These are phyloP conservation scores for Barnettozyma vustinii DNA, from an alignment of 805 yeast genomes.

Conservation along the genomic window DNA sequence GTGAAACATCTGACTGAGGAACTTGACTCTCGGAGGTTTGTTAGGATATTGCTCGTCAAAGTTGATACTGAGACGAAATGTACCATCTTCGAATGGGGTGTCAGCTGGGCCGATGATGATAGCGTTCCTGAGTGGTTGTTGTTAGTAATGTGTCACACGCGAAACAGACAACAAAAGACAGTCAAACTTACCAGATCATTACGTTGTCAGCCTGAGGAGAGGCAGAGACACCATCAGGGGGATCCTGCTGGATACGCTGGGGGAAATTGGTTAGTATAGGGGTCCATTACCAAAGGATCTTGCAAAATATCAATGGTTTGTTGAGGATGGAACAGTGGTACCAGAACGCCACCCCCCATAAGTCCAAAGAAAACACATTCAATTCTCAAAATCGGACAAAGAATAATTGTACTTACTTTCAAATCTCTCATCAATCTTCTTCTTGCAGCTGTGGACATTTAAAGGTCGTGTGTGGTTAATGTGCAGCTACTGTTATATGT, in stretches of 20 bases:
- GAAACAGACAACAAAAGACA: not conserved
- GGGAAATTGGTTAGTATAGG: not conserved
- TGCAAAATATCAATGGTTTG: not conserved
- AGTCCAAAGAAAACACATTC: not conserved
- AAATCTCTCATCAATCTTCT: conserved; percentile 98
- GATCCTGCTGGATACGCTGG: conserved; percentile 92
- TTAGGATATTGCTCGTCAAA: conserved; percentile 98
- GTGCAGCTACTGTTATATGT: not conserved
- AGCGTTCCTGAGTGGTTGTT: conserved; percentile 53
- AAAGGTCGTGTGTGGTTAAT: not conserved
- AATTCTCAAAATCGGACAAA: not conserved
- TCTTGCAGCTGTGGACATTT: conserved; percentile 97
- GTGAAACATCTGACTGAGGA: conserved; percentile 92
- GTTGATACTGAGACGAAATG: conserved; percentile 77
- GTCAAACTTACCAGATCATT: conserved; percentile 59
- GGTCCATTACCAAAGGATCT: not conserved
- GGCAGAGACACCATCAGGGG: conserved; percentile 97
- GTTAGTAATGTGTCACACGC: conserved; percentile 10
- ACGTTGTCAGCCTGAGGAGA: conserved; percentile 96
- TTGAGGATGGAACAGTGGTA: conserved; percentile 2
- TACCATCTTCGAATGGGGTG: conserved; percentile 97
- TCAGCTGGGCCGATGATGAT: conserved; percentile 97
- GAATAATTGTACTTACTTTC: conserved; percentile 47
- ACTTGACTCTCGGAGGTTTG: conserved; percentile 91
- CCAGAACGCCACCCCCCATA: not conserved